phyloP scores from a whole-genome alignment of 139 green algal species.

The Tetradesmus obliquus region DNA sequence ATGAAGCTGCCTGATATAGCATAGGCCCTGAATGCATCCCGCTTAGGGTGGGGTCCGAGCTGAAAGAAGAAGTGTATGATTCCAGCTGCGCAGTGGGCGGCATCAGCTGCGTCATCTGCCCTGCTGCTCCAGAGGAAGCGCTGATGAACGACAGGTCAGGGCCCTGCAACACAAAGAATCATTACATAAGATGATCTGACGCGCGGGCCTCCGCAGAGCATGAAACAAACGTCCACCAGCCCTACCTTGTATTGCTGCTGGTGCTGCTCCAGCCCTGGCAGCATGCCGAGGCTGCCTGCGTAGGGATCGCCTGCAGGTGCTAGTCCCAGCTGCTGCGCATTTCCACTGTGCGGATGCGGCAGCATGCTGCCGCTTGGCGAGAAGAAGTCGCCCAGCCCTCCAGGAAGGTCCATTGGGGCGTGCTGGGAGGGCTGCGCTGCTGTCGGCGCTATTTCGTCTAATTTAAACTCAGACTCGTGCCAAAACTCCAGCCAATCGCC shows the following conservation, averaged over 20 bases:
- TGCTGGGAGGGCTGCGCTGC: background rate
- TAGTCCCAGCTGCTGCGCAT: conserved; percentile 10
- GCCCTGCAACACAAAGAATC: background rate
- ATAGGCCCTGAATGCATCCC: background rate
- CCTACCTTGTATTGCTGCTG: conserved; percentile 29
- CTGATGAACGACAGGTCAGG: conserved; percentile 14
- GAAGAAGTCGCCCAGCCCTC: conserved; percentile 4
- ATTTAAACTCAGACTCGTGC: conserved; percentile 24
- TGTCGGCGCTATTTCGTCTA: background rate
- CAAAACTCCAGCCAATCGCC: conserved; percentile 24
- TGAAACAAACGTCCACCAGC: background rate
- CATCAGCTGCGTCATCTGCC: conserved; percentile 16
- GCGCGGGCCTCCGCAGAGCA: background rate
- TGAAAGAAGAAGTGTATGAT: conserved; percentile 17
- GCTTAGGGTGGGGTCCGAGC: background rate
- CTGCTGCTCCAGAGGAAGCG: conserved; percentile 17
- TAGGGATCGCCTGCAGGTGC: conserved; percentile 21
- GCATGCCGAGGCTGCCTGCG: conserved; percentile 14
- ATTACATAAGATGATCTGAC: background rate
- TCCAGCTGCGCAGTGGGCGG: background rate
- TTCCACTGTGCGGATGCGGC: conserved; percentile 4
- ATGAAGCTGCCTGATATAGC: conserved; percentile 19
- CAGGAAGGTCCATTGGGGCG: conserved; percentile 14
- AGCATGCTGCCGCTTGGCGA: background rate
- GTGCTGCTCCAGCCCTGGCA: background rate